phyloP scores from a whole-genome alignment of 2,329 filamentous ascomycete genomes.

The Fusarium goolgardi region DNA sequence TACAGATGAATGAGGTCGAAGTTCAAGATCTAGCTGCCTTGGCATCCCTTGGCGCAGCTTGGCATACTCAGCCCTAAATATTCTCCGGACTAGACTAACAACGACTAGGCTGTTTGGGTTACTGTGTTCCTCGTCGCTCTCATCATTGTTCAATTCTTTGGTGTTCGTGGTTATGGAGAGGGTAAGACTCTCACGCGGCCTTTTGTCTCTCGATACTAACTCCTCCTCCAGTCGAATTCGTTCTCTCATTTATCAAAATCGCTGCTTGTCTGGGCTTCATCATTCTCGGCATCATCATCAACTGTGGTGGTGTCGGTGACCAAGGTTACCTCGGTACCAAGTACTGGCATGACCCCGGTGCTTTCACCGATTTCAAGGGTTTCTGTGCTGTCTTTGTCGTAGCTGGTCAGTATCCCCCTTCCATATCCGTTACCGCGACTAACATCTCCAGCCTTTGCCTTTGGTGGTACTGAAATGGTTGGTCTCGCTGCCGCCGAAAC shows the following conservation, averaged over 20 bases:
- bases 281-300: constrained; percentile 85
- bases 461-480: constrained; percentile 80
- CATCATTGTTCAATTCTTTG: constrained; percentile 84
- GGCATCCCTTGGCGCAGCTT: constrained; percentile 8
- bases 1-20: too few species aligned
- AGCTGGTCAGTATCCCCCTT: constrained; percentile 56
- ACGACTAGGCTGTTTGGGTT: constrained; percentile 74
- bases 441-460: constrained; percentile 64
- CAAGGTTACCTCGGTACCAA: constrained; percentile 82
- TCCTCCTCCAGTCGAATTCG: constrained; percentile 71
- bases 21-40: not conserved
- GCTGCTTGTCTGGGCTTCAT: constrained; percentile 55
- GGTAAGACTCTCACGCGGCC: constrained; percentile 47
- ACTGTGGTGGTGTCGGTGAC: constrained; percentile 80
- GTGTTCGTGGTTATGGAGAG: constrained; percentile 88
- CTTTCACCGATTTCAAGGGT: constrained; percentile 85
- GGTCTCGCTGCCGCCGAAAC: constrained; percentile 83
- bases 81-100: constrained; percentile 4
- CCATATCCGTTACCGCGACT: fast-evolving
- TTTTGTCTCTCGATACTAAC: not conserved
- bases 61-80: not conserved
- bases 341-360: constrained; percentile 82
- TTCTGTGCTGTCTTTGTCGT: constrained; percentile 81
- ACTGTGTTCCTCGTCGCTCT: constrained; percentile 82
- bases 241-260: constrained; percentile 84